These are phyloP conservation scores for Rostrohypoxylon terebratum DNA, from an alignment of 495 filamentous ascomycete genomes.

Conservation along the genomic window DNA sequence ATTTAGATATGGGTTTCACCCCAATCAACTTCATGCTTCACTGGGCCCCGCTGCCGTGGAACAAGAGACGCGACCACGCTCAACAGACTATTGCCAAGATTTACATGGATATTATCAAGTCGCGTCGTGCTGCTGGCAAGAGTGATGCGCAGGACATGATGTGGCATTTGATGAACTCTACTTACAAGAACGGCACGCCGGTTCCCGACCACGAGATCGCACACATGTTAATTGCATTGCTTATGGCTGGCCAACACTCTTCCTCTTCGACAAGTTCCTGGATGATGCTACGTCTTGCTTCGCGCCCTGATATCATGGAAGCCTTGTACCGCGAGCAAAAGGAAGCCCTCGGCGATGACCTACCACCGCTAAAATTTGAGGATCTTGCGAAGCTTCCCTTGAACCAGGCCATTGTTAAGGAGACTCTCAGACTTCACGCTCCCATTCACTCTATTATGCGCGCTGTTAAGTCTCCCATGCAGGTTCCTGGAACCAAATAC, in stretches of 20 bases:
- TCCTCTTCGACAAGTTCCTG: constrained; percentile 83
- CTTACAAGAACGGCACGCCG: constrained; percentile 77
- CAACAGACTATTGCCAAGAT: constrained; percentile 79
- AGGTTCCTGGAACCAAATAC: constrained; percentile 80
- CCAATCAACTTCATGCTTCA: constrained; percentile 89
- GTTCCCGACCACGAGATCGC: constrained; percentile 85
- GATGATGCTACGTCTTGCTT: constrained; percentile 83
- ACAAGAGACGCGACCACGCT: constrained; percentile 80
- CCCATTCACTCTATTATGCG: constrained; percentile 90
- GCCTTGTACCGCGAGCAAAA: constrained; percentile 82
- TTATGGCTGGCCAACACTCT: constrained; percentile 92
- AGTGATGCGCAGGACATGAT: constrained; percentile 77
- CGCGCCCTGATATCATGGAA: constrained; percentile 76
- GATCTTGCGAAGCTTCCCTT: constrained; percentile 76
- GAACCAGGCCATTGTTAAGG: constrained; percentile 77
- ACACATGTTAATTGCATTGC: constrained; percentile 91
- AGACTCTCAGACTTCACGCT: constrained; percentile 82
- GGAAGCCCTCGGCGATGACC: constrained; percentile 68
- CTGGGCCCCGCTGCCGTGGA: constrained; percentile 87
- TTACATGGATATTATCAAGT: constrained; percentile 80
- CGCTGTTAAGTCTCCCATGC: constrained; percentile 82
- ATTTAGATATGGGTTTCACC: constrained; percentile 85
- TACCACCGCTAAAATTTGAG: constrained; percentile 73
- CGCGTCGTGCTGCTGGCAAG: constrained; percentile 66
- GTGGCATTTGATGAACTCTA: constrained; percentile 81